Base-by-base conservation (phyloP, 2,329 filamentous ascomycete genomes). In the Venturia nashicola region DNA sequence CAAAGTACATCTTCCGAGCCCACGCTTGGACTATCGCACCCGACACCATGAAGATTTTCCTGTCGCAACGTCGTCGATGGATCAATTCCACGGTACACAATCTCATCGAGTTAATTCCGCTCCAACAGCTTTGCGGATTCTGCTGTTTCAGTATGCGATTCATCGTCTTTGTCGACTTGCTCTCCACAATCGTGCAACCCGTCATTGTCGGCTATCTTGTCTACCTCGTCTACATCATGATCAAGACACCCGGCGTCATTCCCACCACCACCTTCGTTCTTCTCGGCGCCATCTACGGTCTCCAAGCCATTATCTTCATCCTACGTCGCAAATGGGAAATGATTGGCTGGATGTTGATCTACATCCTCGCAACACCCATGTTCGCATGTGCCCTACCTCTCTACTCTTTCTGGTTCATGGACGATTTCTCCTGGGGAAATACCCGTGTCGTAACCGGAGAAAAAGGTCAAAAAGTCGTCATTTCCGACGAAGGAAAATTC, bases 61-160 rank as follows among this genome's bases (percentile, higher is more conserved):
- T 97, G 75, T 99, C 94, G 34, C 94, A 99, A 78, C 91, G 94
- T 82, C 93, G 94, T 80, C 90, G 94, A 74, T 99, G 94, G 94
- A 99, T 99, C 77, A 99, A 99, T 81, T 97, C 92, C 64, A 99
- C 94, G 0, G 90, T 99, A 61, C 94, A 99, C 82, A 99, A 99
- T 75, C 82, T 99, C 67, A 89, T 95, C 67, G 94, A 99, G 75
- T 87, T 99, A 67, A 93, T 97, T 67, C 92, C 93, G 6, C 81
- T 99, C 76, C 86, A 89, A 66, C 90, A 97, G 74, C 88, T 99
- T 61, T 99, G 94, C 76, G 94, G 94, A 78, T 99, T 99, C 87
- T 99, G 94, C 82, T 99, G 94, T 78, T 99, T 99, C 82, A 95
- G 90, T 76, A 99, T 99, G 94, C 88, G 94, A 71, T 99, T 99